Base-by-base conservation (phyloP, 169 alveolate species). In the Eimeria tenella region DNA sequence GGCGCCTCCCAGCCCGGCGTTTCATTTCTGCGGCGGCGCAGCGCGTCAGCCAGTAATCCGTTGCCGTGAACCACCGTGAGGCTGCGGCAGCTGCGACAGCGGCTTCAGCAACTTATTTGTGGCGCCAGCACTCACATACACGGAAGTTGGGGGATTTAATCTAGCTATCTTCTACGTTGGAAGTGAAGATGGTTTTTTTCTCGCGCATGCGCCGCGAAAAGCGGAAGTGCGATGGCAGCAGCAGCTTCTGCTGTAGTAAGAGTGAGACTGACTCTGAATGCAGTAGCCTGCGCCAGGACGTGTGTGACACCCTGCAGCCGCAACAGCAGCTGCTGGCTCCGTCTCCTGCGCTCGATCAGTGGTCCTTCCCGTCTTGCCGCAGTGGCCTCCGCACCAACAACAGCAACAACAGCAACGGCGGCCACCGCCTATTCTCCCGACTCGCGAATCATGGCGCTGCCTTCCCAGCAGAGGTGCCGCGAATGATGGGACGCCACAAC, bases 1-100 rank as follows among this genome's bases (percentile, higher is more conserved):
- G 91, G 91, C 17, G 91, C 91, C 77, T 83, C 60, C 75, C 91
- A 58, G 91, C 91, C 91, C 91, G 91, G 91, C 91, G 60, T 83
- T 62, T 83, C 56, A 4, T 62, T 58, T 83, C 62, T 50, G 91
- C 77, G 91, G 91, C 91, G 91, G 91, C 91, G 91, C 91, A 55
- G 19, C 79, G 91, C 91, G 91, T 77, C 91, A 62, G 75, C 91
- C 91, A 83, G 91, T 83, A 3, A 9, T 9, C 63, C 77, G 91
- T 56, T 83, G 91, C 11, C 91, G 77, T 15, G 91, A 83, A 58
- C 91, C 91, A n/a, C 91, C 91, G 75, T 83, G 91, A 83, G 91
- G 56, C 75, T 15, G 55, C 60, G 25, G 58, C 53, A 55, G 13
- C 90, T 0, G 70, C 87, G 25, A 52, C 70, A 19, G 53, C 74